A percentile compares a stretch with the other conserved stretches of the same genome.
These are phyloP conservation scores for Dendrobium officinale DNA, from an alignment of 106 monocot species.

Conservation along the genomic window DNA sequence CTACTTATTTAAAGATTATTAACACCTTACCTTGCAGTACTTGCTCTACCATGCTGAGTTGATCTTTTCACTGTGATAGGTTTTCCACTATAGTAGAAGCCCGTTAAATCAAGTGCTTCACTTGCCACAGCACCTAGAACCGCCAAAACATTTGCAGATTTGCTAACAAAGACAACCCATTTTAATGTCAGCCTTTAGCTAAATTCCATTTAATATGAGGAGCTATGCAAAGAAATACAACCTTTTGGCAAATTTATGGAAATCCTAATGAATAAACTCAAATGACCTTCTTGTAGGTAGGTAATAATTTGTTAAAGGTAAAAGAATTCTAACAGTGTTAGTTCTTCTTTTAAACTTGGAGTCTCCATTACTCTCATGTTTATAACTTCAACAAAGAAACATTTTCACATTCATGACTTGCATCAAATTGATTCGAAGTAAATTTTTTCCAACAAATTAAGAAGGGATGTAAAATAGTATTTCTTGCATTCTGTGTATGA, in stretches of 20 bases:
- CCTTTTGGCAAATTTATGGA: slow-evolving; percentile 99
- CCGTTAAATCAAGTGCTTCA: slow-evolving; percentile 92
- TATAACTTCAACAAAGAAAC: too few relatives aligned
- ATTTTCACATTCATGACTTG: too few relatives aligned
- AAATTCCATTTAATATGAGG: neutral
- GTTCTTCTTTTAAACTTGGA: too few relatives aligned
- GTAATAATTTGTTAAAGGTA: too few relatives aligned
- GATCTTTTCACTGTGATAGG: slow-evolving; percentile 32
- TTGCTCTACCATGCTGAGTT: slow-evolving; percentile 39
- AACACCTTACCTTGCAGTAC: slow-evolving; percentile 37
- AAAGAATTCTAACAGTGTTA: too few relatives aligned
- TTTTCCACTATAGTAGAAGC: slow-evolving; percentile 96
- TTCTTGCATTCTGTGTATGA: too few relatives aligned
- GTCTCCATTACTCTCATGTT: too few relatives aligned
- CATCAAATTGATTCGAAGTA: too few relatives aligned
- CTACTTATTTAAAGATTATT: neutral
- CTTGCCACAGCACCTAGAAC: slow-evolving; percentile 88
- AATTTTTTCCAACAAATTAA: too few relatives aligned
- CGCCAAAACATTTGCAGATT: slow-evolving; percentile 93
- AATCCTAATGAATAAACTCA: slow-evolving; percentile 99
- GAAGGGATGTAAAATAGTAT: too few relatives aligned
- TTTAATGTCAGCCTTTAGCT: slow-evolving; percentile 2
- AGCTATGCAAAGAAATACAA: neutral
- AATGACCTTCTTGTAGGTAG: slow-evolving; percentile 74
- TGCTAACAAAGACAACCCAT: slow-evolving; percentile 38